Percentiles rank a stretch among this genome's conserved stretches.
These are phyloP conservation scores for Glomus cerebriforme DNA, from an alignment of 192 early-diverging fungal species.

Conservation along the genomic window DNA sequence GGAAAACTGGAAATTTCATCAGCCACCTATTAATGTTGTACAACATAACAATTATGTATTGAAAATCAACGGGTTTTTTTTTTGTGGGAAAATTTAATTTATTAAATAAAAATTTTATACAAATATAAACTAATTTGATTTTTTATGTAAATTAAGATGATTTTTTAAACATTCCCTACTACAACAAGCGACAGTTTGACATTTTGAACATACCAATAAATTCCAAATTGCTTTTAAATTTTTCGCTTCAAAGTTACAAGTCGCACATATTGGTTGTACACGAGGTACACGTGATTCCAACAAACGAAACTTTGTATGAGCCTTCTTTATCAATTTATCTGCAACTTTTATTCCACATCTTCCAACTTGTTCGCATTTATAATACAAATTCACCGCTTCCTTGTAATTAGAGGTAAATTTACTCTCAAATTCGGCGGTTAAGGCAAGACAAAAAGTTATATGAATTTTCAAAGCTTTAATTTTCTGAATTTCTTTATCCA, in stretches of 20 bases:
- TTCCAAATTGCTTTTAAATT: slow-evolving; percentile 8
- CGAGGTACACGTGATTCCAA: slow-evolving; percentile 6
- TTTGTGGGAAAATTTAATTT: too few relatives aligned
- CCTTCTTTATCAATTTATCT: slow-evolving; percentile 22
- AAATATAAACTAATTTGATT: neutral
- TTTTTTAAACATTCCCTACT: slow-evolving; percentile 4
- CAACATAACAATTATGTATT: too few relatives aligned
- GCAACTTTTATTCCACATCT: neutral
- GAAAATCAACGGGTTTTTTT: too few relatives aligned
- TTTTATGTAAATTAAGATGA: neutral
- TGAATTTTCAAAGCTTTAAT: neutral
- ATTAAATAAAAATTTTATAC: neutral
- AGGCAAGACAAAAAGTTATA: slow-evolving; percentile 1
- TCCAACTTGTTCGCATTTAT: neutral
- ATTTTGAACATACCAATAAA: slow-evolving; percentile 22
- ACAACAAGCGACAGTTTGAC: slow-evolving; percentile 23
- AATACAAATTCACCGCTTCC: neutral
- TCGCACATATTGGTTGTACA: neutral
- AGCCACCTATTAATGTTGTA: too few relatives aligned
- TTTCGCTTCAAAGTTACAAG: slow-evolving; percentile 2
- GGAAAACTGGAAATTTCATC: too few relatives aligned
- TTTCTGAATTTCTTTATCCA: neutral
- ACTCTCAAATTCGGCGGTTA: neutral
- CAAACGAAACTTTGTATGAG: slow-evolving; percentile 1
- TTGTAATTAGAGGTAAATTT: neutral